Conservation (phyloP, 306 rosid species). For the Lotus japonicus region DNA sequence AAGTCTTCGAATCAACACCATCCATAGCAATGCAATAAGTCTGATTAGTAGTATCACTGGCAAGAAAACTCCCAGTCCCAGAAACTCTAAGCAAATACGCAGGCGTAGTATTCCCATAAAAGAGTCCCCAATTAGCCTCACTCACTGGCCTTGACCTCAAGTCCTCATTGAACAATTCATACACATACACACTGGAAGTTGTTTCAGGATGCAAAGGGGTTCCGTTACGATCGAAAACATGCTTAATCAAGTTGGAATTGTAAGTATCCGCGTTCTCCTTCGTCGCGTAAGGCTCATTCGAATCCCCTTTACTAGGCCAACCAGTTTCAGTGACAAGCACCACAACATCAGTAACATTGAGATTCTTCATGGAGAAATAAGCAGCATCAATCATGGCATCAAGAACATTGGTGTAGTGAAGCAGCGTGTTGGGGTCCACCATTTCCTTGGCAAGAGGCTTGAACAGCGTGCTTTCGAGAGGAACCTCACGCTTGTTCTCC, state of each 20-base stretch:
- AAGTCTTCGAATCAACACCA: constrained; percentile 50
- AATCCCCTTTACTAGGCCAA: constrained; percentile 82
- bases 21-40: constrained; percentile 67
- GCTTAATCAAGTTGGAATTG: constrained; percentile 81
- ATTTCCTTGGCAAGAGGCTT: constrained; percentile 71
- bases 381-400: constrained; percentile 92
- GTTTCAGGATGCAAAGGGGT: constrained; percentile 76
- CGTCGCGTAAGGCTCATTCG: constrained; percentile 73
- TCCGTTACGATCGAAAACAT: constrained; percentile 66
- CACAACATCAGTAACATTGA: constrained; percentile 58
- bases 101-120: constrained; percentile 61
- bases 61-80: constrained; percentile 67
- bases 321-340: constrained; percentile 79
- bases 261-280: constrained; percentile 59
- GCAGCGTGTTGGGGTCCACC: constrained; percentile 89
- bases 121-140: constrained; percentile 84
- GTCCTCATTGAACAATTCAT: constrained; percentile 77
- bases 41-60: constrained; percentile 66
- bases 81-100: constrained; percentile 73
- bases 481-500: constrained; percentile 72
- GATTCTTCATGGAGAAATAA: constrained; percentile 76
- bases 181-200: constrained; percentile 64
- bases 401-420: constrained; percentile 70
- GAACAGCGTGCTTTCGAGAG: constrained; percentile 63
- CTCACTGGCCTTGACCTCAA: constrained; percentile 73